Percentiles rank a stretch among this genome's conserved stretches.
phyloP scores from a whole-genome alignment of 1,284 basidiomycete species.

The Microbotryum lychnidis-dioicae region DNA sequence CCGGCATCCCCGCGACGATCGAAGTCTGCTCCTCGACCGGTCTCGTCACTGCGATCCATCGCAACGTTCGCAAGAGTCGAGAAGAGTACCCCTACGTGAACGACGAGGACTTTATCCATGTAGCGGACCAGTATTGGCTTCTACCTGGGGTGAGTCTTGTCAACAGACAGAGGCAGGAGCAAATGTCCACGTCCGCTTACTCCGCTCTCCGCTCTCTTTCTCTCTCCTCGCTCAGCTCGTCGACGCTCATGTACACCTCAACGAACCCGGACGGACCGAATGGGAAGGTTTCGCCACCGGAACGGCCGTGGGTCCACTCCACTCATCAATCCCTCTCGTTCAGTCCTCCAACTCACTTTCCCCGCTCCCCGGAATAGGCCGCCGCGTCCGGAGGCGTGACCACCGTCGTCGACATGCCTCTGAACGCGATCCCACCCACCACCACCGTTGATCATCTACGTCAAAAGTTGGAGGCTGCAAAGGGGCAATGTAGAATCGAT shows the following conservation, averaged over 20 bases:
- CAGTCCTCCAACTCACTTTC: background rate
- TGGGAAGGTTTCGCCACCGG: conserved; percentile 94
- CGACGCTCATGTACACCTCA: conserved; percentile 62
- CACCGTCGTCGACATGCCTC: conserved; percentile 86
- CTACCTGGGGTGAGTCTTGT: conserved; percentile 53
- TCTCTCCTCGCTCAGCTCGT: conserved; percentile 10
- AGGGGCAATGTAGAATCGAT: conserved; percentile 68
- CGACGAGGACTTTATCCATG: conserved; percentile 52
- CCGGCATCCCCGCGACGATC: conserved; percentile 1
- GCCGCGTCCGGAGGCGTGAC: conserved; percentile 84
- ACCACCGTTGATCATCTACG: conserved; percentile 68
- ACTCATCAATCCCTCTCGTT: background rate
- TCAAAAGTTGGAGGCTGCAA: conserved; percentile 60
- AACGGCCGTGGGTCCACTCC: conserved; percentile 44
- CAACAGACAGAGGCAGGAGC: too few species aligned
- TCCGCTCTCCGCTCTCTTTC: background rate
- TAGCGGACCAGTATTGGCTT: conserved; percentile 52
- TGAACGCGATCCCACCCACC: conserved; percentile 90
- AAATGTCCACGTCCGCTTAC: background rate
- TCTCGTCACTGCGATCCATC: conserved; percentile 53
- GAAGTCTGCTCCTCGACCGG: conserved; percentile 50
- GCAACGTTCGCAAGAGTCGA: conserved; percentile 11
- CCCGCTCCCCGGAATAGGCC: conserved; percentile 44
- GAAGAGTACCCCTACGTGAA: conserved; percentile 12
- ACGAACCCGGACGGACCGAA: conserved; percentile 80